Evolutionary conservation across 441 rosid genomes (phyloP).

Genomic region (Adansonia madagascariensis): DNA sequence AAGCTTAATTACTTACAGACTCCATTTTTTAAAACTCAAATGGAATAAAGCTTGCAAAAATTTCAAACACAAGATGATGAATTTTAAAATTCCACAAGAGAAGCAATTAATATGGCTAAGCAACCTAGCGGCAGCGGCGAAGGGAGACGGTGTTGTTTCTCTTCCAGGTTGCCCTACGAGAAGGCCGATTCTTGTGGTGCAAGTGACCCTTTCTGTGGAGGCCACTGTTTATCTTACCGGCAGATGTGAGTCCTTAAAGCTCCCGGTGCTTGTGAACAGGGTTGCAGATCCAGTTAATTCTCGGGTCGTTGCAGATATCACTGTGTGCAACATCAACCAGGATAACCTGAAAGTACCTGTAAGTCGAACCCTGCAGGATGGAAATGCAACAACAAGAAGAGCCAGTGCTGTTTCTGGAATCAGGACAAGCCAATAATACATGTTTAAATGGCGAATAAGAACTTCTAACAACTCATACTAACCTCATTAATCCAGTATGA

Average conservation of each 20-base stretch:
- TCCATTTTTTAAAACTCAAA: too few species aligned
- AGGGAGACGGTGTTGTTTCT: slow-evolving; percentile 69
- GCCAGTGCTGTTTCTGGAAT: not conserved
- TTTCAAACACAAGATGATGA: slow-evolving; percentile 22
- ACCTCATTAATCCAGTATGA: slow-evolving; percentile 98
- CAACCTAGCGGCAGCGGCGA: slow-evolving; percentile 68
- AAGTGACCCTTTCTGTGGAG: slow-evolving; percentile 78
- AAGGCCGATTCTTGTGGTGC: slow-evolving; percentile 80
- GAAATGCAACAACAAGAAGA: slow-evolving; percentile 8
- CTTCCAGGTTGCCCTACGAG: slow-evolving; percentile 96
- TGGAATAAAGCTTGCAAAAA: slow-evolving; percentile 18
- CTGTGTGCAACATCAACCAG: slow-evolving; percentile 80
- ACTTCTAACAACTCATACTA: not conserved
- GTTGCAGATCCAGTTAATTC: slow-evolving; percentile 87
- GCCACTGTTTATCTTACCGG: slow-evolving; percentile 87
- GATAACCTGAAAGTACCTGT: slow-evolving; percentile 79
- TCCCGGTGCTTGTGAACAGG: slow-evolving; percentile 90
- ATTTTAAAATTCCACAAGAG: slow-evolving; percentile 22
- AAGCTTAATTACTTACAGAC: too few species aligned
- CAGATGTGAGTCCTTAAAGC: slow-evolving; percentile 82
- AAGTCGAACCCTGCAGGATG: slow-evolving; percentile 65
- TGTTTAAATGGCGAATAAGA: not conserved
- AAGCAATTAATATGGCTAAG: slow-evolving; percentile 8
- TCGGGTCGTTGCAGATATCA: slow-evolving; percentile 75
- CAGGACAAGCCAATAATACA: too few species aligned